Evolutionary conservation across 108 stramenopile genomes (phyloP), one percentile per base, ranked within the genome.

Genomic region (Cylindrotheca fusiformis): DNA sequence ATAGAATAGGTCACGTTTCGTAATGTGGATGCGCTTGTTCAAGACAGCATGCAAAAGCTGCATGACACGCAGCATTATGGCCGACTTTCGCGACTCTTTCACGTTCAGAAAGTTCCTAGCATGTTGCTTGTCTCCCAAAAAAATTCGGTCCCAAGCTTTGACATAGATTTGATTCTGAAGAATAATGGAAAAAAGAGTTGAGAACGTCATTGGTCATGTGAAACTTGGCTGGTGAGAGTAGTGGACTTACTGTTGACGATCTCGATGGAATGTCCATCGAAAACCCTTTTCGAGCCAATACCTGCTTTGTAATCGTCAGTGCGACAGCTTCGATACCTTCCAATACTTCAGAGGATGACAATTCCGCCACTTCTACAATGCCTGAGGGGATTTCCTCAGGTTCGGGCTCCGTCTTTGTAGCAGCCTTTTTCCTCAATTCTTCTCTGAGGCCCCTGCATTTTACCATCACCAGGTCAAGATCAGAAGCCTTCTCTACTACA

Each of bases 1-100:
- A 72, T 97, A 98, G 76, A 98, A 98, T 56, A 98, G 80, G 76
- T 98, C 98, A 50, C 98, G 96, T 82, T 98, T 98, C 32, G 98
- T 98, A 65, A 97, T 97, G 75, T 98, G 98, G 60, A 98, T 98
- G 6, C 90, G 83, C 65, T 93, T 95, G 32, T 64, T 54, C 33
- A 97, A 55, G 21, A 98, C 93, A 8, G 90, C 82, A 66, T 98
- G 96, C n/a, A 98, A 53, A 32, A 98, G 82, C 78, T 96, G 86
- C 63, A 97, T 72, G 22, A 95, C 93, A 1, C 98, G 89, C 20
- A 95, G 87, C 2, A 94, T 97, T 67, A 97, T 96, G 44, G 97
- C 95, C 2, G 96, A 84, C 71, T 97, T 96, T 31, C 96, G 77
- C 28, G 94, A 90, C 73, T 93, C 89, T 64, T 82, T 84, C 54